Percentiles rank a stretch among this genome's conserved stretches.
Evolutionary conservation across 2,329 filamentous ascomycete species (phyloP).

Genomic region (Sclerotinia minor): DNA sequence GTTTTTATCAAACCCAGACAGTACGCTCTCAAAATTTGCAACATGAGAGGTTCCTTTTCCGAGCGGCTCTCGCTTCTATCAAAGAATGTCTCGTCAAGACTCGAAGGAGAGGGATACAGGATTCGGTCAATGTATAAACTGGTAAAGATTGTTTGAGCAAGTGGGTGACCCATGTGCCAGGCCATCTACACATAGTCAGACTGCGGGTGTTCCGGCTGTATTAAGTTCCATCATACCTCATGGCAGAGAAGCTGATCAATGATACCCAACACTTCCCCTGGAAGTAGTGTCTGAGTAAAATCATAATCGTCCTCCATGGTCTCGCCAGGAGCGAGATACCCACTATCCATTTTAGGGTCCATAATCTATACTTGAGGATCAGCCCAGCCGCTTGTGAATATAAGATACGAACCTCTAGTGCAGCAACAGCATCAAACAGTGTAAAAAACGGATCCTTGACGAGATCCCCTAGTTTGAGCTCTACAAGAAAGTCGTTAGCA

Average conservation of each 20-base stretch:
- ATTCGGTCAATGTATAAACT: constrained; percentile 87
- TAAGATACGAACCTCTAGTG: constrained; percentile 61
- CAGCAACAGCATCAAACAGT: constrained; percentile 89
- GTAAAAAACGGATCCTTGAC: constrained; percentile 95
- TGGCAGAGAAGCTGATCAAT: constrained; percentile 91
- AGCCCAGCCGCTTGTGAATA: background rate
- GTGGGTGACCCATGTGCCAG: constrained; percentile 93
- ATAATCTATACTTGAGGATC: constrained; percentile 68
- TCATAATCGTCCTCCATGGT: constrained; percentile 84
- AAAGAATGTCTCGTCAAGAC: constrained; percentile 49
- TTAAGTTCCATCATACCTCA: constrained; percentile 59
- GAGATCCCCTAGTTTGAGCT: constrained; percentile 74
- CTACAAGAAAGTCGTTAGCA: constrained; percentile 48
- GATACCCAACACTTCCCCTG: constrained; percentile 83
- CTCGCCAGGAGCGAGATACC: constrained; percentile 74
- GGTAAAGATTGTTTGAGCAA: constrained; percentile 92
- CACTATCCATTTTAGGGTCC: constrained; percentile 99
- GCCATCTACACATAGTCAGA: constrained; percentile 64
- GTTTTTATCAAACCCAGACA: constrained; percentile 82
- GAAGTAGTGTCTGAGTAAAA: constrained; percentile 63
- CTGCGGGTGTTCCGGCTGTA: background rate
- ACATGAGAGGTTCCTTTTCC: constrained; percentile 50
- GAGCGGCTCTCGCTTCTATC: constrained; percentile 33
- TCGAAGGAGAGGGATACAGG: constrained; percentile 66
- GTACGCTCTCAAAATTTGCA: constrained; percentile 75